Base-by-base conservation (phyloP, 176 grass and related monocot genomes). In the Aegilops longissima region DNA sequence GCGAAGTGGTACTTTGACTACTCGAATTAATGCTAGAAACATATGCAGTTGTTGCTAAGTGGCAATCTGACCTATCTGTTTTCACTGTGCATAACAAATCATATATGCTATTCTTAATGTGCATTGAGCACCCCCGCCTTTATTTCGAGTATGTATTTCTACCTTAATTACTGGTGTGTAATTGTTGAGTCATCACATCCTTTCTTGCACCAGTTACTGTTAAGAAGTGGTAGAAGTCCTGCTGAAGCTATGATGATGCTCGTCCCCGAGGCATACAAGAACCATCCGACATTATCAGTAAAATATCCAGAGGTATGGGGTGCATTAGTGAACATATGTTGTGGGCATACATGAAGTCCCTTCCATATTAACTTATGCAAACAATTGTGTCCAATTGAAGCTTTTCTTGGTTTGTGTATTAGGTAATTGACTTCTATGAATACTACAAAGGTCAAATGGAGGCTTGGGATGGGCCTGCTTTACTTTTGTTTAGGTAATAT, bases 391-490 rank as follows among this genome's bases (percentile, higher is more conserved):
- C 61, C 40, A 84, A 80, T 23, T 80, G 85, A 85, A 78, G 5
- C 40, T 88, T 85, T 17, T 78, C 66, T 86, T 84, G 29, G 80
- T 89, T 82, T 89, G 36, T 91, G 24, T 86, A 73, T 89, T 86
- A 99, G 97, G 94, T 93, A 71, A 83, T 93, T 91, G 92, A 97
- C 87, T 99, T 99, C 78, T 99, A 99, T 86, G 94, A 99, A 49
- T 99, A 96, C 84, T 97, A 99, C 85, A 99, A 99, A 87, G 97
- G 97, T 80, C 97, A 99, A 92, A 99, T 99, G 97, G 97, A 99
- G 81, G 89, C 97, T 79, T 99, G 97, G 97, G 97, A 99, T 87
- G 97, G 97, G 85, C 97, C 97, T 31, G 97, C 97, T 77, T 90
- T 99, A 84, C 97, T 99, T 86, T 86, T 99, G 81, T 99, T 97